Conservation (phyloP, 2,329 filamentous ascomycete genomes). For the Alternaria triticimaculans region DNA sequence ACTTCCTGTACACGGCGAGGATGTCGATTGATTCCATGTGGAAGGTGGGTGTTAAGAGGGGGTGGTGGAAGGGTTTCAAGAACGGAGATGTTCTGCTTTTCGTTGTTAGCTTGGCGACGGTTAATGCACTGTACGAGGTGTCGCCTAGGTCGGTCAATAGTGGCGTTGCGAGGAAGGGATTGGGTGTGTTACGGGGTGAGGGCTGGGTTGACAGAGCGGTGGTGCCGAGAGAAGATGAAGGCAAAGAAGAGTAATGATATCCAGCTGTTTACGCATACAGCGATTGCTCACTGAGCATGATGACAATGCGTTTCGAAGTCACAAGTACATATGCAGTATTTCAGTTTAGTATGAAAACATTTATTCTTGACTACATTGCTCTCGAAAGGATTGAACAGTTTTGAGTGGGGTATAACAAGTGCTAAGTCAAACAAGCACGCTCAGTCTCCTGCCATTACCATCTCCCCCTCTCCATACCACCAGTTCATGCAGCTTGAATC, state of each 20-base stretch:
- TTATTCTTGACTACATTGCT: neutral
- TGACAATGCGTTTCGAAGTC: neutral
- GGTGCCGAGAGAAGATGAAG: conserved; percentile 14
- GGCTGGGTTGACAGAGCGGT: conserved; percentile 71
- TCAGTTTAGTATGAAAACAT: neutral
- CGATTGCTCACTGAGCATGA: neutral
- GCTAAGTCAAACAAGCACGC: conserved; percentile 9
- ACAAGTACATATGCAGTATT: neutral
- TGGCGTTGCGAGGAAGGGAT: conserved; percentile 70
- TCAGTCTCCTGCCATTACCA: conserved; percentile 27
- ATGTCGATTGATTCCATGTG: conserved; percentile 83
- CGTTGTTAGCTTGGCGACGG: conserved; percentile 76
- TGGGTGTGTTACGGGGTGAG: conserved; percentile 77
- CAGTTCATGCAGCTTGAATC: neutral
- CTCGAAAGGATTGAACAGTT: neutral
- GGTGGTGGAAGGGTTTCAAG: conserved; percentile 83
- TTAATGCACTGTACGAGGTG: conserved; percentile 78
- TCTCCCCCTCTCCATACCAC: neutral
- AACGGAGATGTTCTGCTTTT: conserved; percentile 88
- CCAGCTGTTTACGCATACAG: neutral
- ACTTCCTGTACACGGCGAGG: conserved; percentile 81
- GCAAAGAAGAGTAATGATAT: conserved; percentile 10
- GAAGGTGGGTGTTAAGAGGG: conserved; percentile 91
- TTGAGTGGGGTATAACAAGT: conserved; percentile 23
- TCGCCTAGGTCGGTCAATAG: conserved; percentile 73